Percentiles rank a stretch among this genome's conserved stretches.
Conservation (phyloP, 2,329 filamentous ascomycete genomes). For the Microcyclospora tardicrescens region DNA sequence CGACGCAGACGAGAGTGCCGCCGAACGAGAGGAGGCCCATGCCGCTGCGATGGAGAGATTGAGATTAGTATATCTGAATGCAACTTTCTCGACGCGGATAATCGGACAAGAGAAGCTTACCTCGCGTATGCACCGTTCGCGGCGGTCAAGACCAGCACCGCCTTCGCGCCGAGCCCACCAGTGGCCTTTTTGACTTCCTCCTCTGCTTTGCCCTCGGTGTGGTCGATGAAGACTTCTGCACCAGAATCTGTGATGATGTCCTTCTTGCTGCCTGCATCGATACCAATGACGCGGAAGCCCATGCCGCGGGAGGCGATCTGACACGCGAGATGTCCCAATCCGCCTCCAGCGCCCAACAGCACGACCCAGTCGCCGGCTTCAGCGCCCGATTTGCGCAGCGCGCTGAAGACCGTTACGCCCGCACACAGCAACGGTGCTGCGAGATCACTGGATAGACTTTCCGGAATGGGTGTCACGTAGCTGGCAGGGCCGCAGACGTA, state of each 20-base stretch:
- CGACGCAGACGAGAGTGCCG: conserved; percentile 34
- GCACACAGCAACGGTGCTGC: conserved; percentile 54
- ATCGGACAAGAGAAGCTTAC: conserved; percentile 4
- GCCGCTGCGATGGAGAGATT: conserved; percentile 8
- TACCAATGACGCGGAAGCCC: conserved; percentile 36
- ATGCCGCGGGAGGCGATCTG: conserved; percentile 49
- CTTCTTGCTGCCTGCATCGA: conserved; percentile 52
- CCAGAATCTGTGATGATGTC: conserved; percentile 49
- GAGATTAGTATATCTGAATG: background rate
- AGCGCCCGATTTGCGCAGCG: conserved; percentile 48
- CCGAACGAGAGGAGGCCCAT: conserved; percentile 32
- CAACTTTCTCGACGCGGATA: background rate
- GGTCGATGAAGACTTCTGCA: conserved; percentile 53
- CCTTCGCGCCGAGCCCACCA: conserved; percentile 46
- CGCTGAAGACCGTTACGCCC: conserved; percentile 54
- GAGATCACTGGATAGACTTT: conserved; percentile 42
- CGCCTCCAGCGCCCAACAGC: conserved; percentile 28
- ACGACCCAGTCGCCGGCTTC: conserved; percentile 48
- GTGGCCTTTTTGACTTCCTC: conserved; percentile 45
- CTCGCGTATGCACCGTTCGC: conserved; percentile 35
- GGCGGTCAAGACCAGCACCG: conserved; percentile 43
- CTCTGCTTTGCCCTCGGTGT: conserved; percentile 41
- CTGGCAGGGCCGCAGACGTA: conserved; percentile 51
- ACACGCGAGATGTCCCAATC: conserved; percentile 45
- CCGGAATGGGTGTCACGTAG: conserved; percentile 59